These are phyloP conservation scores for Cutaneotrichosporon dermatis DNA, from an alignment of 1,284 basidiomycete genomes.

Conservation along the genomic window DNA sequence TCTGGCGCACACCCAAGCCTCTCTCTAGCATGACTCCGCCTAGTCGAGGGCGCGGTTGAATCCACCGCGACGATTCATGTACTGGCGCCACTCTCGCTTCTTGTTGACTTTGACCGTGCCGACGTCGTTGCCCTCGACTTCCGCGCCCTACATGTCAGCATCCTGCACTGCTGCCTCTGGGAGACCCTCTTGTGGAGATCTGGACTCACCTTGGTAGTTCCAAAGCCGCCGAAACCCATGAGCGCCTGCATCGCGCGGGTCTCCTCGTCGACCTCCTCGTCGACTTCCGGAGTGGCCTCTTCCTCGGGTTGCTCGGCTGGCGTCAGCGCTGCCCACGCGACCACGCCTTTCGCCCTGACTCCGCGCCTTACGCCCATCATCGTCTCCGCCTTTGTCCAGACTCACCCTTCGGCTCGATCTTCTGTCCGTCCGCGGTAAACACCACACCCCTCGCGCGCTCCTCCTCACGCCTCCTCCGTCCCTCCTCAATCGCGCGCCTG, in stretches of 20 bases:
- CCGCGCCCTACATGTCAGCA: conserved; percentile 59
- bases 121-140: conserved; percentile 54
- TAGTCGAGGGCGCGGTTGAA: conserved; percentile 79
- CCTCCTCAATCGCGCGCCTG: conserved; percentile 46
- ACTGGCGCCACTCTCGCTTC: conserved; percentile 85
- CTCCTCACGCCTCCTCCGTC: conserved; percentile 43
- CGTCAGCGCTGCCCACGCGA: neutral
- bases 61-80: conserved; percentile 68
- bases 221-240: conserved; percentile 89
- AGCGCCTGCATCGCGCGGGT: conserved; percentile 76
- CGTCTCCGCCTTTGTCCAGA: neutral
- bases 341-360: neutral
- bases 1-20: too few relatives aligned
- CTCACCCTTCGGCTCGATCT: conserved; percentile 24
- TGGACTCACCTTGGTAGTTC: conserved; percentile 71
- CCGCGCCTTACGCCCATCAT: too few relatives aligned
- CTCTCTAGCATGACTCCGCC: too few relatives aligned
- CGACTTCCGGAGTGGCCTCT: conserved; percentile 61
- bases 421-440: conserved; percentile 29
- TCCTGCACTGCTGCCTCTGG: neutral
- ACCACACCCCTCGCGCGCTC: conserved; percentile 39
- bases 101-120: conserved; percentile 75
- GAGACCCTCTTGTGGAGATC: too few relatives aligned
- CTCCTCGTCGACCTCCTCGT: conserved; percentile 61
- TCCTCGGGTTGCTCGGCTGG: conserved; percentile 32